Percentiles rank a stretch among this genome's conserved stretches.
These are phyloP conservation scores for Priceomyces fermenticarens DNA, from an alignment of 805 yeast genomes.

Conservation along the genomic window DNA sequence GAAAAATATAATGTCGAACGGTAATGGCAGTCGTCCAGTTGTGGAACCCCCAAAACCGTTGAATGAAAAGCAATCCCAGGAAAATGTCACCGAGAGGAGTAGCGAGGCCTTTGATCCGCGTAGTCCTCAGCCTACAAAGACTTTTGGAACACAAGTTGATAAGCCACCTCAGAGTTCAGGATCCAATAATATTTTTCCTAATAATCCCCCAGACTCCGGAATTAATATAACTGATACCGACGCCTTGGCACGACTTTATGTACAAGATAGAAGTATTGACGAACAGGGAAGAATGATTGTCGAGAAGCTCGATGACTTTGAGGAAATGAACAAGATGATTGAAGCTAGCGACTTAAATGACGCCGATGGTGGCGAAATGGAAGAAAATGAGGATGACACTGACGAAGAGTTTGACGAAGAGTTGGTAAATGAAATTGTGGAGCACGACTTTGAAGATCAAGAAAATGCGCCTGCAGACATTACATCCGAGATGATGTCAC, in stretches of 20 bases:
- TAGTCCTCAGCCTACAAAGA: no score
- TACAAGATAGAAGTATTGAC: slow-evolving; percentile 59
- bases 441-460: slow-evolving; percentile 22
- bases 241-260: slow-evolving; percentile 48
- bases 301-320: slow-evolving; percentile 53
- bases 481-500: slow-evolving; percentile 33
- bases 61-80: no score
- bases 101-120: no score
- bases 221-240: slow-evolving; percentile 2
- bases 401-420: slow-evolving; percentile 36
- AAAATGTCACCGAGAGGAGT: no score
- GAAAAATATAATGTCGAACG: no score
- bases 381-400: slow-evolving; percentile 25
- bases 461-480: slow-evolving; percentile 6
- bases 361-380: slow-evolving; percentile 7
- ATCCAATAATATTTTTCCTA: no score
- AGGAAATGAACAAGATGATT: slow-evolving; percentile 45
- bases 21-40: no score
- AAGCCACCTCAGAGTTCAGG: no score
- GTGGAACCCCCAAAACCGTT: no score
- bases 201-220: no score
- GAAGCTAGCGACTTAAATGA: slow-evolving; percentile 20
- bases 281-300: slow-evolving; percentile 58
- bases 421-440: slow-evolving; percentile 42
- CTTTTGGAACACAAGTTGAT: no score